A percentile compares a stretch with the other conserved stretches of the same genome.
Evolutionary conservation across 2,329 filamentous ascomycete genomes (phyloP).

Genomic region (Fusarium pseudoanthophilum): DNA sequence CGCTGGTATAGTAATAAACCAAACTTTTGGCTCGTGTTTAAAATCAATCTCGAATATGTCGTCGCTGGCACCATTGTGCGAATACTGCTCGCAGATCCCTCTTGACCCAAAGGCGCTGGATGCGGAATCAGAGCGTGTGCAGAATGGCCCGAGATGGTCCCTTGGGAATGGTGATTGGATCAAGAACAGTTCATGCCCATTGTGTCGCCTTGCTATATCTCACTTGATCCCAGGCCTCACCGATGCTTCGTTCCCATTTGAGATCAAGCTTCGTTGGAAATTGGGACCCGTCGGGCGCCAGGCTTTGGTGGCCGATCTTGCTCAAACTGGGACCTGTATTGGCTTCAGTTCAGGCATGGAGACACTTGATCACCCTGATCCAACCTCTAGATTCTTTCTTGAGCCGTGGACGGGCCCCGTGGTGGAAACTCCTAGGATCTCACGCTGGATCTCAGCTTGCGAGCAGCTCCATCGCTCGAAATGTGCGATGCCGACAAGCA

Average conservation of each 20-base stretch:
- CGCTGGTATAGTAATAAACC: rapidly evolving
- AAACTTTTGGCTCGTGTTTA: rapidly evolving
- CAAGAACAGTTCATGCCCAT: background rate
- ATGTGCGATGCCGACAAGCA: rapidly evolving
- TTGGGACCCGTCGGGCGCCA: too few relatives aligned
- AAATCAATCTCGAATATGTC: background rate
- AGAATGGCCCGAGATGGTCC: background rate
- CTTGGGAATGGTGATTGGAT: rapidly evolving
- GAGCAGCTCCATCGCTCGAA: rapidly evolving
- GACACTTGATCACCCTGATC: rapidly evolving
- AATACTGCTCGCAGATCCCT: background rate
- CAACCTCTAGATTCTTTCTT: rapidly evolving
- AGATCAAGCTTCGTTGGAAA: too few relatives aligned
- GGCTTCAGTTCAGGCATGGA: rapidly evolving
- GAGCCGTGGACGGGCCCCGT: background rate
- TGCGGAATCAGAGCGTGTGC: rapidly evolving
- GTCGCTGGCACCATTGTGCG: rapidly evolving
- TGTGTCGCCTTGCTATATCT: background rate
- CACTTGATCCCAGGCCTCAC: too few relatives aligned
- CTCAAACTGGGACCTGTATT: background rate
- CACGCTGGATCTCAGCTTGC: background rate
- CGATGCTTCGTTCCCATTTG: too few relatives aligned
- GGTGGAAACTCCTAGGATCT: background rate
- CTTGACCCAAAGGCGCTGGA: background rate
- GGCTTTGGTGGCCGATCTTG: too few relatives aligned